A percentile compares a stretch with the other conserved stretches of the same genome.
phyloP scores from a whole-genome alignment of 2,329 filamentous ascomycete species.

The Stagonosporopsis cucurbitacearum region DNA sequence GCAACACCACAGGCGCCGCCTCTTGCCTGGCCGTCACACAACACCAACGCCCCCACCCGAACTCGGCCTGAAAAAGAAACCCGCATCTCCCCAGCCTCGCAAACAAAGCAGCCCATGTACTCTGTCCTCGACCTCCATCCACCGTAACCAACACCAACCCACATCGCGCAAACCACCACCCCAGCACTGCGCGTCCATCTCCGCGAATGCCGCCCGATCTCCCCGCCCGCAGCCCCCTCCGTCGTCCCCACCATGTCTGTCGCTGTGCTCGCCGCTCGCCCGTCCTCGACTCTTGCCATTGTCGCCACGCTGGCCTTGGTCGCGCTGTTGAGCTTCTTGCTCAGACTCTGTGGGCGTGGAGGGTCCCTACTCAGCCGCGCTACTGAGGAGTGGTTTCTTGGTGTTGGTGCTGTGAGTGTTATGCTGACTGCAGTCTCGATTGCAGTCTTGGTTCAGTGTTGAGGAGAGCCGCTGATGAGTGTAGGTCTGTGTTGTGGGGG shows the following conservation, averaged over 20 bases:
- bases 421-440: no score
- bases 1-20: slow-evolving; percentile 7
- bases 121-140: neutral
- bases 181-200: neutral
- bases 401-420: slow-evolving; percentile 48
- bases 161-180: no score
- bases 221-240: slow-evolving; percentile 14
- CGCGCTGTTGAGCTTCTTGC: slow-evolving; percentile 50
- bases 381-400: slow-evolving; percentile 58
- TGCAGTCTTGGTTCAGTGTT: no score
- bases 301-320: slow-evolving; percentile 50
- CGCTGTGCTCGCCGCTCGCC: slow-evolving; percentile 23
- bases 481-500: slow-evolving; percentile 22
- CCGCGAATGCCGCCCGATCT: slow-evolving; percentile 25
- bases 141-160: no score
- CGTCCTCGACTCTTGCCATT: slow-evolving; percentile 45
- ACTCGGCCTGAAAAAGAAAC: slow-evolving; percentile 1
- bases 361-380: slow-evolving; percentile 56
- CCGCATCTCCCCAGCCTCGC: neutral
- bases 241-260: slow-evolving; percentile 29
- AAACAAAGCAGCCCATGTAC: neutral
- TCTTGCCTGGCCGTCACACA: slow-evolving; percentile 3
- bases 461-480: neutral
- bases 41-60: neutral
- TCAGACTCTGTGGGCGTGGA: slow-evolving; percentile 55